Base-by-base conservation (phyloP, 2,329 filamentous ascomycete species). In the Fusarium odoratissimum region DNA sequence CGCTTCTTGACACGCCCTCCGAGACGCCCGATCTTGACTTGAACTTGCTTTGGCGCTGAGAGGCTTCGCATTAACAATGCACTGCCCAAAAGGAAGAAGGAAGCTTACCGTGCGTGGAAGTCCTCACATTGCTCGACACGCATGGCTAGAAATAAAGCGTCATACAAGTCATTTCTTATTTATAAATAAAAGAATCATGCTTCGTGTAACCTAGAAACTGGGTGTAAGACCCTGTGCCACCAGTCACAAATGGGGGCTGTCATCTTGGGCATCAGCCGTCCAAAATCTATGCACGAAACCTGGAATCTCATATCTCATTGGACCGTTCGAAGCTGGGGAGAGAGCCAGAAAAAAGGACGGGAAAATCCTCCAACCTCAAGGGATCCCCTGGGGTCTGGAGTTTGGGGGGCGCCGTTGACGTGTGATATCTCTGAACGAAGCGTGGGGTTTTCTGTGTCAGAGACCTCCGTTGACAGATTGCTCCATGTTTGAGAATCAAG, bases 391-490 rank as follows among this genome's bases (percentile, higher is more conserved):
- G 54, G 40, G 61, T 58, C 42, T 56, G 46, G 60, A 61, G 65
- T 46, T 65, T 45, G 66, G 62, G 60, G 59, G 37, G 33, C 64
- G 51, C 62, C 64, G 64, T 76, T 76, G 74, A 76, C 69, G 61
- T 72, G 69, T 71, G 69, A 73, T 73, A 69, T 75, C 48, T 33
- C 17, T 58, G 60, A 69, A 30, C 52, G 46, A 33, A 59, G 65
- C 69, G 69, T 73, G 70, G 70, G 70, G 69, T 73, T 73, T 42
- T n/a, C 49, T 63, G 49, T 69, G 25, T 59, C 60, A 40, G 56
- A 63, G 40, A 54, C 48, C 48, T 45, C 48, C 12, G 35, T 63
- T 28, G 35, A 67, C 46, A 61, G 54, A 67, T 33, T 57, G 38
- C 25, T 55, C 28, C 48, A 49, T n/a, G 49, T 54, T 67, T 58